Percentiles rank a stretch among this genome's conserved stretches.
Conservation (phyloP, 2,329 filamentous ascomycete genomes). For the Colletotrichum sojae region DNA sequence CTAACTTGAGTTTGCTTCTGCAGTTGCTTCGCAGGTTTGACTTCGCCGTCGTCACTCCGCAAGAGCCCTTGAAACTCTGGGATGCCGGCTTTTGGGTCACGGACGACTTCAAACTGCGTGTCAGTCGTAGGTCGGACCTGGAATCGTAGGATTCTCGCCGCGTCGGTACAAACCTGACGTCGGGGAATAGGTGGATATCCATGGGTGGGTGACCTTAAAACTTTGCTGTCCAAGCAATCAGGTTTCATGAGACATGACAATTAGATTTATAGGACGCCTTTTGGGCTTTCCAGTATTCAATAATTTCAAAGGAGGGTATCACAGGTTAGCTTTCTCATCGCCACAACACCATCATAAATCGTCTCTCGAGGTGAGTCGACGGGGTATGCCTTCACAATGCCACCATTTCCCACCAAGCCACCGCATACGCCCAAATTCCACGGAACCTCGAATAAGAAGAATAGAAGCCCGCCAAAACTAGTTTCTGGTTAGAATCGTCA, state of each 20-base stretch:
- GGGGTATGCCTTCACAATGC: background rate
- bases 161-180: too few relatives aligned
- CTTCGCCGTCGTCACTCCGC: constrained; percentile 41
- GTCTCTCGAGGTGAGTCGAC: background rate
- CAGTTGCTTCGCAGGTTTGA: constrained; percentile 44
- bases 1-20: constrained; percentile 32
- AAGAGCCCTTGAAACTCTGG: constrained; percentile 40
- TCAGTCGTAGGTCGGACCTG: constrained; percentile 29
- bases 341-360: background rate
- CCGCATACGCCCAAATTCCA: background rate
- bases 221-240: too few relatives aligned
- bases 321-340: background rate
- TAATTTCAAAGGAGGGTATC: constrained; percentile 1
- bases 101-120: constrained; percentile 43
- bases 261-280: background rate
- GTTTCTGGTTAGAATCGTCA: too few relatives aligned
- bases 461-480: background rate
- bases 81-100: constrained; percentile 43
- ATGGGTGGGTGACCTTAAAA: too few relatives aligned
- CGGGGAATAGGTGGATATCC: rapidly evolving
- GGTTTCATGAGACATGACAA: background rate
- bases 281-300: background rate
- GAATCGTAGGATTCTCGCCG: too few relatives aligned
- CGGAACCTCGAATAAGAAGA: background rate
- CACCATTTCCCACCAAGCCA: background rate